Conservation (phyloP, 176 grass and related monocot genomes). For the Eleusine indica region DNA sequence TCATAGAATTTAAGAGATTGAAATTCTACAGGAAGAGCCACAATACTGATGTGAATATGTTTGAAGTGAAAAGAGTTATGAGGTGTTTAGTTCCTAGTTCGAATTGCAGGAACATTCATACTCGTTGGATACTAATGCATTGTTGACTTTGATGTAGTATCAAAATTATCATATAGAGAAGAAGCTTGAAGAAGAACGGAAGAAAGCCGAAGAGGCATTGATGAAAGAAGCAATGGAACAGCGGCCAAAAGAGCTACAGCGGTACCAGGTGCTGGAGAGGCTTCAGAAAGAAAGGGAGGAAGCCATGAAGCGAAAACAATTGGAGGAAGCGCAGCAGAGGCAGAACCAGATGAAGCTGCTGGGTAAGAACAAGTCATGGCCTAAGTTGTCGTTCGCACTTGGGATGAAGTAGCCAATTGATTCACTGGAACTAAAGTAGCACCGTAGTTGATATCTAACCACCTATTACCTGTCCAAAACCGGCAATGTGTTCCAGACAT, state of each 20-base stretch:
- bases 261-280: conserved; percentile 85
- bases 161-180: conserved; percentile 43
- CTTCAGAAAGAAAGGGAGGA: conserved; percentile 90
- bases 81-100: too few species aligned
- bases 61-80: too few species aligned
- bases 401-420: conserved; percentile 66
- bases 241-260: conserved; percentile 88
- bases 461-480: background rate
- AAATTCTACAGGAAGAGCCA: too few species aligned
- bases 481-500: background rate
- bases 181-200: conserved; percentile 84
- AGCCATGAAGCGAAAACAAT: conserved; percentile 76
- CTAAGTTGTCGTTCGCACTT: conserved; percentile 82
- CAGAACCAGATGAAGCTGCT: conserved; percentile 93
- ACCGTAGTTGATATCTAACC: conserved; percentile 30
- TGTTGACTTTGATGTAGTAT: too few species aligned
- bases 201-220: conserved; percentile 80
- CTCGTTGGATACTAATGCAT: too few species aligned
- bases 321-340: conserved; percentile 85
- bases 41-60: too few species aligned
- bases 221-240: conserved; percentile 82
- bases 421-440: background rate
- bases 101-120: too few species aligned
- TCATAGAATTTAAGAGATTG: too few species aligned
- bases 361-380: conserved; percentile 91